Evolutionary conservation across 2,329 filamentous ascomycete genomes (phyloP), one percentile per base, ranked within the genome.

Genomic region (Hymenoscyphus scutula): DNA sequence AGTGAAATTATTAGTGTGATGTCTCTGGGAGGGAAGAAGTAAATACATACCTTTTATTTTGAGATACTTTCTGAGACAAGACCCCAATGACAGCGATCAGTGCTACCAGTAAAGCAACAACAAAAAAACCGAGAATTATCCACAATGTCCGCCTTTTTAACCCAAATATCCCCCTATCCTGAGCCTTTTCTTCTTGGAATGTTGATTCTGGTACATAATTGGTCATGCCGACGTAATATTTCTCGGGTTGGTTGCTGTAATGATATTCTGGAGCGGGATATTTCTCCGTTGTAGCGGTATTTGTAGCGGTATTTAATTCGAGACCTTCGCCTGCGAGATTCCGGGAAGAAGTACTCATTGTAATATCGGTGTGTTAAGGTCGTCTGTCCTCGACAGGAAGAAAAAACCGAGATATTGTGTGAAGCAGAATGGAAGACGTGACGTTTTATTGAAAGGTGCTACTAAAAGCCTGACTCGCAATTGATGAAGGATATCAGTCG

Each of bases 161-260:
- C 25, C 54, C 38, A 13, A 25, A 51, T 13, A 37, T 51, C n/a
- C 19, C 17, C 4, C 13, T 51, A 23, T 23, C 10, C 25, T 38
- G 25, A 5, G 23, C 45, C 8, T 30, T 45, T 53, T 17, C 8
- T n/a, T 48, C 51, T 17, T 56, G 25, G 19, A 23, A 2, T 3
- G 10, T 15, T 29, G 27, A 23, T 15, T 32, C 17, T 25, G 53
- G 38, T 29, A 25, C n/a, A 32, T 38, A 27, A 3, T 27, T 17
- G 4, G 8, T 34, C 37, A 48, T 34, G 25, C 25, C 29, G 17
- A 32, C 25, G 37, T 37, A 32, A 29, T 48, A 15, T 34, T 58
- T 58, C 19, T 58, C 56, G 23, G 56, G 56, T 27, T 58, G 56
- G 27, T n/a, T 32, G 27, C 32, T 27, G 13, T 30, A 48, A 13